These are phyloP conservation scores for Aspergillus ochraceus DNA, from an alignment of 2,329 filamentous ascomycete genomes.

Conservation along the genomic window DNA sequence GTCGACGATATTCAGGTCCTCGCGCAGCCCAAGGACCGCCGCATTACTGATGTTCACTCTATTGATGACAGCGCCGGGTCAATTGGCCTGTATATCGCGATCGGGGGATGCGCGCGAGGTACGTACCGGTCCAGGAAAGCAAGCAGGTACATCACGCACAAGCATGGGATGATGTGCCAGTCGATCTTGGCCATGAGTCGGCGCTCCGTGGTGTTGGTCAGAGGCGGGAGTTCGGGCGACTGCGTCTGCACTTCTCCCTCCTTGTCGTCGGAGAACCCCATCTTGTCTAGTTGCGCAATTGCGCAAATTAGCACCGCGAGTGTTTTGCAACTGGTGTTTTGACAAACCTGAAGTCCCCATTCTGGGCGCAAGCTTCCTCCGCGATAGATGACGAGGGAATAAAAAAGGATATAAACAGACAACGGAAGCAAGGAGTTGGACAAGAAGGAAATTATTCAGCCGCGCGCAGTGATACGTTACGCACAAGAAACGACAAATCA, in stretches of 20 bases:
- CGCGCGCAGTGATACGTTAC: neutral
- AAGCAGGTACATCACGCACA: slow-evolving; percentile 70
- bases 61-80: neutral
- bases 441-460: too few relatives aligned
- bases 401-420: too few relatives aligned
- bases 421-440: too few relatives aligned
- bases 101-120: neutral
- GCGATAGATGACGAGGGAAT: too few relatives aligned
- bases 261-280: slow-evolving; percentile 14
- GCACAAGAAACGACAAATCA: slow-evolving; percentile 3
- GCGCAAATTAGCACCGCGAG: neutral
- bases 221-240: slow-evolving; percentile 27
- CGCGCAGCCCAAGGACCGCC: slow-evolving; percentile 62
- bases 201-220: slow-evolving; percentile 52
- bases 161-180: slow-evolving; percentile 67
- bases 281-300: slow-evolving; percentile 4
- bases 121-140: slow-evolving; percentile 61
- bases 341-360: too few relatives aligned
- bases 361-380: too few relatives aligned
- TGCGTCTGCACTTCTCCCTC: slow-evolving; percentile 20
- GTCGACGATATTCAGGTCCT: slow-evolving; percentile 59
- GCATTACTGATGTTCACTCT: slow-evolving; percentile 81
- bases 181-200: slow-evolving; percentile 71
- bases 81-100: neutral
- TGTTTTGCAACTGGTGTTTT: neutral